A percentile compares a stretch with the other conserved stretches of the same genome.
These are phyloP conservation scores for Ophiosphaerella korrae DNA, from an alignment of 2,329 filamentous ascomycete genomes.

Conservation along the genomic window DNA sequence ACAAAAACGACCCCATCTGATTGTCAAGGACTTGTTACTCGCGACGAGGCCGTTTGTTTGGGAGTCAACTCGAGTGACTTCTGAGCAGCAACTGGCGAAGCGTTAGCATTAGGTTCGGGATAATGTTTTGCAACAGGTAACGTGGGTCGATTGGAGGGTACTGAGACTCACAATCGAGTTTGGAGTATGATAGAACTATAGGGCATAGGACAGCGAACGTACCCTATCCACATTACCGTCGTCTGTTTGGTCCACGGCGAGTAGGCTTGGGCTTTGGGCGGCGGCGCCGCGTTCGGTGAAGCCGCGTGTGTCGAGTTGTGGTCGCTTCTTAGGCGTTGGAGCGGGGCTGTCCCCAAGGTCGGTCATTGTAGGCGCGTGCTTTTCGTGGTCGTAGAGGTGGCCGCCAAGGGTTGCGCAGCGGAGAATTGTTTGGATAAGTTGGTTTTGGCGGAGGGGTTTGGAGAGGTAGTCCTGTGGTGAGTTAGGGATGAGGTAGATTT, in stretches of 20 bases:
- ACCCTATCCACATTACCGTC: conserved; percentile 63
- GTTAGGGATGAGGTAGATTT: conserved; percentile 13
- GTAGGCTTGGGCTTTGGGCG: conserved; percentile 66
- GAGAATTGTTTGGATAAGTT: conserved; percentile 95
- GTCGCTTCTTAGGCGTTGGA: conserved; percentile 47
- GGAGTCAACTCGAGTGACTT: conserved; percentile 11
- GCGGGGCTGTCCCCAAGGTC: conserved; percentile 16
- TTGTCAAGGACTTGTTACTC: neutral
- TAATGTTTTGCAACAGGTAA: neutral
- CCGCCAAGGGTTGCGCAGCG: conserved; percentile 94
- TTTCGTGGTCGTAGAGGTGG: conserved; percentile 73
- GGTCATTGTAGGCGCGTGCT: conserved; percentile 39
- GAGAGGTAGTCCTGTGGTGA: conserved; percentile 77
- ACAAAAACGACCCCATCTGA: too few species aligned
- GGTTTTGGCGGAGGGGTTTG: conserved; percentile 94
- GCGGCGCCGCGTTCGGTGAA: conserved; percentile 71
- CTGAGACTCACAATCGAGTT: conserved; percentile 9
- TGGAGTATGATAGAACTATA: conserved; percentile 8
- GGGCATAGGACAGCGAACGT: conserved; percentile 40
- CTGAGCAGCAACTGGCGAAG: conserved; percentile 8
- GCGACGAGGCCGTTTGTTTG: conserved; percentile 9
- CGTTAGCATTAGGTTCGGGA: neutral
- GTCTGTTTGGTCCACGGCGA: conserved; percentile 66
- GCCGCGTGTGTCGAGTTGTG: conserved; percentile 65
- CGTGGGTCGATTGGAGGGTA: conserved; percentile 1